These are phyloP conservation scores for Sonneratia alba DNA, from an alignment of 345 rosid genomes.

Conservation along the genomic window DNA sequence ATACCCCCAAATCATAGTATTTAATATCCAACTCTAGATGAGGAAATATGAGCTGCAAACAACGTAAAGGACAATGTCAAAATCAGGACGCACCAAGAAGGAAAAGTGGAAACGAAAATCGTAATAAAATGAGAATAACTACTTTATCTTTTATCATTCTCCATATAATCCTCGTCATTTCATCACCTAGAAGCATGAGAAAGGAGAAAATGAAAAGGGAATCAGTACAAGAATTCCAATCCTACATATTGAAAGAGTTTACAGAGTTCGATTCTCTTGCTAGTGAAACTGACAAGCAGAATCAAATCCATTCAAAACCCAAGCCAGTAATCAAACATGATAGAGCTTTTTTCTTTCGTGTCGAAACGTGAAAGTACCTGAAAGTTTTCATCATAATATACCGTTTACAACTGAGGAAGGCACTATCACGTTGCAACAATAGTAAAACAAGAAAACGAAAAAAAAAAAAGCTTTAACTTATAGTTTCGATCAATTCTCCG, in stretches of 20 bases:
- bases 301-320: neutral
- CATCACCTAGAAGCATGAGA: slow-evolving; percentile 55
- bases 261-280: neutral
- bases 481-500: neutral
- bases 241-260: neutral
- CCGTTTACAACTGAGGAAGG: neutral
- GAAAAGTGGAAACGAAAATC: slow-evolving; percentile 7
- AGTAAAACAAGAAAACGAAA: neutral
- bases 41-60: slow-evolving; percentile 75
- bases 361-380: neutral
- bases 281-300: neutral
- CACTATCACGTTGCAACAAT: too few relatives aligned
- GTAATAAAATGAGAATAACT: slow-evolving; percentile 8
- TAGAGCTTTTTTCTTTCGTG: neutral
- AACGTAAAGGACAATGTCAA: slow-evolving; percentile 13
- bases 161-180: slow-evolving; percentile 95
- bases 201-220: neutral
- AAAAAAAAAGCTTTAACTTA: neutral
- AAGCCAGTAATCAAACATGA: neutral
- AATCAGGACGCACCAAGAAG: neutral
- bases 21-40: slow-evolving; percentile 73
- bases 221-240: neutral
- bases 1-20: slow-evolving; percentile 82
- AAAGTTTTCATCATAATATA: neutral
- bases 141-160: slow-evolving; percentile 80